phyloP scores from a whole-genome alignment of 2,329 filamentous ascomycete genomes.

The Tolypocladium ophioglossoides region DNA sequence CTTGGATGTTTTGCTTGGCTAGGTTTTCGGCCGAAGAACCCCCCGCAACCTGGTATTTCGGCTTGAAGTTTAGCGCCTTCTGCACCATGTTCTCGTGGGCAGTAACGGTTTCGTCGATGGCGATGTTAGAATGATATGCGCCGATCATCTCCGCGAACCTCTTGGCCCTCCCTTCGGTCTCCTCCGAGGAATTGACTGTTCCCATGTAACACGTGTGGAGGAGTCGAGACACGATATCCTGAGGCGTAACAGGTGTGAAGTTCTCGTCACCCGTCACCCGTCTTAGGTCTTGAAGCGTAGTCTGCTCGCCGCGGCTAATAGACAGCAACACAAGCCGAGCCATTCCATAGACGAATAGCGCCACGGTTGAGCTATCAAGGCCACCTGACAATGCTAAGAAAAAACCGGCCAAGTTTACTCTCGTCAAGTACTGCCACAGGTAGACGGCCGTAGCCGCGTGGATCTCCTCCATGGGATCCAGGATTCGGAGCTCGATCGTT shows the following conservation, averaged over 20 bases:
- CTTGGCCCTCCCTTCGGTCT: slow-evolving; percentile 27
- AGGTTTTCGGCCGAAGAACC: slow-evolving; percentile 41
- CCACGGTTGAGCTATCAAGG: slow-evolving; percentile 14
- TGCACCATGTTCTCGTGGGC: slow-evolving; percentile 30
- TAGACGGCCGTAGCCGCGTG: slow-evolving; percentile 15
- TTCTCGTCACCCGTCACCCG: slow-evolving; percentile 12
- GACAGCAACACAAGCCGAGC: slow-evolving; percentile 44
- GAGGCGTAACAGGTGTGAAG: slow-evolving; percentile 31
- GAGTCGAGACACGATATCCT: slow-evolving; percentile 40
- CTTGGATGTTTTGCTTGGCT: slow-evolving; percentile 59
- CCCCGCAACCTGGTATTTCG: slow-evolving; percentile 25
- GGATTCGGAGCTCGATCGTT: slow-evolving; percentile 8
- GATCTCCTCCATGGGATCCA: slow-evolving; percentile 21
- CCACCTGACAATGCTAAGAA: slow-evolving; percentile 38
- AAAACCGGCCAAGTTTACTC: slow-evolving; percentile 38
- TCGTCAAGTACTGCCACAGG: slow-evolving; percentile 47
- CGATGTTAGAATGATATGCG: not conserved
- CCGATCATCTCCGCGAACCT: slow-evolving; percentile 1
- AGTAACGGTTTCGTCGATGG: slow-evolving; percentile 18
- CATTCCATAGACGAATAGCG: slow-evolving; percentile 32
- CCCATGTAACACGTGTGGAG: slow-evolving; percentile 44
- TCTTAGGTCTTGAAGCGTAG: slow-evolving; percentile 14
- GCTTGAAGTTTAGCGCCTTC: slow-evolving; percentile 15
- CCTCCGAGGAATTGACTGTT: slow-evolving; percentile 44
- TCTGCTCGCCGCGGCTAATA: slow-evolving; percentile 25